These are phyloP conservation scores for Eucalyptus fibrosa DNA, from an alignment of 345 rosid species.

Conservation along the genomic window DNA sequence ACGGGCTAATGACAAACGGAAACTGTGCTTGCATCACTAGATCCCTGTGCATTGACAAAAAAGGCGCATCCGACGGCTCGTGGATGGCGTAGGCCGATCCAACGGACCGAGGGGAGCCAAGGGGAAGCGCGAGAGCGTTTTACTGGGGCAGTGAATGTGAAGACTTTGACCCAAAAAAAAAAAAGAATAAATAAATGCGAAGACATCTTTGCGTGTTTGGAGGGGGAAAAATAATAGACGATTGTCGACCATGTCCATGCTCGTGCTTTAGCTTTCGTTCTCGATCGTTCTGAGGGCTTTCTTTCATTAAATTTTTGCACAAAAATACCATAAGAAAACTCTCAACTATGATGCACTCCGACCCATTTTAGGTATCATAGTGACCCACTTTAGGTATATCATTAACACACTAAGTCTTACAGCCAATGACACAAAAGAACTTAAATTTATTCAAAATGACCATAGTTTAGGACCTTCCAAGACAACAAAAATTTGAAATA, in stretches of 20 bases:
- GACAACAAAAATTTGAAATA: not conserved
- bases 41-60: not conserved
- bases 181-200: too few relatives aligned
- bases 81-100: not conserved
- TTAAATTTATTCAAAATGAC: not conserved
- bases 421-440: too few relatives aligned
- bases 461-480: not conserved
- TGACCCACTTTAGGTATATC: not conserved
- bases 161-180: not conserved
- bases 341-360: not conserved
- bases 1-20: not conserved
- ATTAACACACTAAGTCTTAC: too few relatives aligned
- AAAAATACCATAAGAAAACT: not conserved
- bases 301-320: not conserved
- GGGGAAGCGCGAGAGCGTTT: not conserved
- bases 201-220: not conserved
- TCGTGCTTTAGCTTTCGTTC: not conserved
- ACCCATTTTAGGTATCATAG: not conserved
- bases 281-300: not conserved
- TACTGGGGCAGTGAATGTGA: not conserved
- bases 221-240: not conserved
- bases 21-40: not conserved
- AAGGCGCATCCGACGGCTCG: not conserved
- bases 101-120: not conserved
- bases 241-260: not conserved